Percentiles rank a stretch among this genome's conserved stretches.
Evolutionary conservation across 495 filamentous ascomycete genomes (phyloP).

Genomic region (Daldinia decipiens): DNA sequence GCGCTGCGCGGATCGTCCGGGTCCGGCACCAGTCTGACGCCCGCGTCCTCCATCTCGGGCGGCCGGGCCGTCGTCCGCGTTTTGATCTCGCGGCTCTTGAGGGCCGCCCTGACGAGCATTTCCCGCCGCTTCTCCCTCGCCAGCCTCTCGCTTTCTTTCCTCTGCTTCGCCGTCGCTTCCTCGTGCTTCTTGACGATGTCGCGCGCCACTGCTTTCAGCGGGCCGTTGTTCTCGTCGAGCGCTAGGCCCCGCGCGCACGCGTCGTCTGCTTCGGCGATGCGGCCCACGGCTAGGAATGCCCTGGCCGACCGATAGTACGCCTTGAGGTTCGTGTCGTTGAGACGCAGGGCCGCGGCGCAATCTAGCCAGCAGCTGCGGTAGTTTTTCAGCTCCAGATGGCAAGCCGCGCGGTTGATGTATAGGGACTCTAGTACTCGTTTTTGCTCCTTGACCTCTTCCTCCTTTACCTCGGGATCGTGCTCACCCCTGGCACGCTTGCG

Average conservation of each 20-base stretch:
- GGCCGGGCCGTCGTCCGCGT: slow-evolving; percentile 72
- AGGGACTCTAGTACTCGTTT: slow-evolving; percentile 74
- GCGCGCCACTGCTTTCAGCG: slow-evolving; percentile 63
- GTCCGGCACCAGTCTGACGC: slow-evolving; percentile 73
- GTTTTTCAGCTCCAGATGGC: slow-evolving; percentile 78
- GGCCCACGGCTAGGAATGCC: slow-evolving; percentile 78
- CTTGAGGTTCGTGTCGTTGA: slow-evolving; percentile 84
- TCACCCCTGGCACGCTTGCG: slow-evolving; percentile 45
- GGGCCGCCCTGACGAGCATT: slow-evolving; percentile 70
- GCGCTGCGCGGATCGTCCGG: slow-evolving; percentile 74
- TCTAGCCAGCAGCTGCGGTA: slow-evolving; percentile 85
- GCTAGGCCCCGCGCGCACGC: slow-evolving; percentile 74
- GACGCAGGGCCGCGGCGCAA: slow-evolving; percentile 78
- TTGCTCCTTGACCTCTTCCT: slow-evolving; percentile 66
- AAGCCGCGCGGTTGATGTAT: slow-evolving; percentile 86
- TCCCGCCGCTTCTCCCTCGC: slow-evolving; percentile 63
- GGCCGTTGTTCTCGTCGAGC: slow-evolving; percentile 68
- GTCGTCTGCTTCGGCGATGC: slow-evolving; percentile 79
- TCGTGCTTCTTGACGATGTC: slow-evolving; percentile 63
- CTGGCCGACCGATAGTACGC: slow-evolving; percentile 84
- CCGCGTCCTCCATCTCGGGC: slow-evolving; percentile 85
- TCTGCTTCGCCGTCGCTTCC: slow-evolving; percentile 49
- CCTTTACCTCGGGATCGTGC: slow-evolving; percentile 43
- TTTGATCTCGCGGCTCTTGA: slow-evolving; percentile 77
- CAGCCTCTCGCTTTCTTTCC: slow-evolving; percentile 60